Percentiles rank a stretch among this genome's conserved stretches.
phyloP scores from a whole-genome alignment of 2,329 filamentous ascomycete species.

The Xylaria multiplex region DNA sequence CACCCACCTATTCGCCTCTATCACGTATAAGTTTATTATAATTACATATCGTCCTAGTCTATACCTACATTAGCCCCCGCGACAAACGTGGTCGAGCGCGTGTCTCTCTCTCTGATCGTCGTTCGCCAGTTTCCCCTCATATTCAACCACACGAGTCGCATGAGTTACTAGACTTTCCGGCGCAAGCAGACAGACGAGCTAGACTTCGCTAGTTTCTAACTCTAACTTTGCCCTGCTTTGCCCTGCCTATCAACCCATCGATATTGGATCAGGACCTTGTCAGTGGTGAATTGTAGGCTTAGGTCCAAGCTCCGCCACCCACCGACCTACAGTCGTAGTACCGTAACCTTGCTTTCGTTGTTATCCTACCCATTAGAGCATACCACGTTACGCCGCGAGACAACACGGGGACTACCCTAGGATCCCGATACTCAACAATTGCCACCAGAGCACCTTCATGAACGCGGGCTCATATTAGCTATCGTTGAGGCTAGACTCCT shows the following conservation, averaged over 20 bases:
- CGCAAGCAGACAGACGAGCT: constrained; percentile 20
- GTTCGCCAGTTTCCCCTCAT: constrained; percentile 8
- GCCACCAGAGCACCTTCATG: background rate
- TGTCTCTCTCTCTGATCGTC: background rate
- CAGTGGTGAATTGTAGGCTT: background rate
- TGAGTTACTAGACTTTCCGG: constrained; percentile 22
- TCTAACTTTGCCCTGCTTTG: constrained; percentile 1
- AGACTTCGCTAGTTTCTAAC: constrained; percentile 1
- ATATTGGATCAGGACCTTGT: constrained; percentile 1
- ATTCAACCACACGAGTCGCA: constrained; percentile 23
- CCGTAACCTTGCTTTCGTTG: background rate
- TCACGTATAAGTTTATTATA: constrained; percentile 4
- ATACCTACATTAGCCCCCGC: background rate
- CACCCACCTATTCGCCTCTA: constrained; percentile 19
- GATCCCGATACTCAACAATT: background rate
- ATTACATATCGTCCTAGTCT: background rate
- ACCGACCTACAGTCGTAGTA: background rate
- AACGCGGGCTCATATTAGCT: background rate
- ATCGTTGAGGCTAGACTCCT: background rate
- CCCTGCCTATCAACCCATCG: background rate
- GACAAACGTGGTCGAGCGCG: background rate
- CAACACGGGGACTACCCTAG: constrained; percentile 5
- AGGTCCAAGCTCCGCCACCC: background rate
- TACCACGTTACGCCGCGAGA: background rate
- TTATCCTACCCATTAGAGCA: background rate